Evolutionary conservation across 2,329 filamentous ascomycete species (phyloP).

Genomic region (Fusarium sp.): DNA sequence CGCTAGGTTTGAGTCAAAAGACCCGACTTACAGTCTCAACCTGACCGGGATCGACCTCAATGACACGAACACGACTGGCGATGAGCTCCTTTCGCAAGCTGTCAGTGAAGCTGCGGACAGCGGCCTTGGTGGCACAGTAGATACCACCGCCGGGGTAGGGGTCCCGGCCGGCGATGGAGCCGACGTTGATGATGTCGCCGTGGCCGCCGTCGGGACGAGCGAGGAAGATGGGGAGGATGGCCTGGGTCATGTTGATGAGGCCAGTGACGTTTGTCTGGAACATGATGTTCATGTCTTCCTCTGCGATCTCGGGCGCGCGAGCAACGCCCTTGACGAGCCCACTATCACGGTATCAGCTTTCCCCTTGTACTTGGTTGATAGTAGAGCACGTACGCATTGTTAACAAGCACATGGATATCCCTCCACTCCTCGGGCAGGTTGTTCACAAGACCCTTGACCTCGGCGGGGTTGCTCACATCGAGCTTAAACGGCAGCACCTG

Average conservation of each 20-base stretch:
- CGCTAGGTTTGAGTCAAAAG: background rate
- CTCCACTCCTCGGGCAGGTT: constrained; percentile 82
- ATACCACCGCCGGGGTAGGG: constrained; percentile 86
- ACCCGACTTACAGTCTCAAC: constrained; percentile 76
- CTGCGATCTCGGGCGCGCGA: constrained; percentile 81
- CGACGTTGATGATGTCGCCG: constrained; percentile 95
- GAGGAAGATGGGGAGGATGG: constrained; percentile 83
- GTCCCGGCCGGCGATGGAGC: constrained; percentile 86
- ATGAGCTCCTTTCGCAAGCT: constrained; percentile 84
- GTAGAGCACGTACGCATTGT: constrained; percentile 80
- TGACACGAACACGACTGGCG: constrained; percentile 80
- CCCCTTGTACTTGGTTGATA: background rate
- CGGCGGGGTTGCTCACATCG: constrained; percentile 82
- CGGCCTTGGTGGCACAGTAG: constrained; percentile 93
- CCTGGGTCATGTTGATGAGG: constrained; percentile 96
- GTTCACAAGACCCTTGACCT: constrained; percentile 76
- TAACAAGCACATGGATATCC: constrained; percentile 88
- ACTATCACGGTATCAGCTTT: constrained; percentile 54
- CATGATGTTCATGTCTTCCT: constrained; percentile 87
- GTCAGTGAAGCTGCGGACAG: constrained; percentile 85
- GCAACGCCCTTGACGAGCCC: constrained; percentile 91
- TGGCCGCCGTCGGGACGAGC: constrained; percentile 76
- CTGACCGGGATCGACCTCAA: constrained; percentile 90
- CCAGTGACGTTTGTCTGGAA: constrained; percentile 94
- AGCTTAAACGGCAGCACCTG: constrained; percentile 84